These are phyloP conservation scores for Bipolaris gigantea DNA, from an alignment of 2,329 filamentous ascomycete species.

Conservation along the genomic window DNA sequence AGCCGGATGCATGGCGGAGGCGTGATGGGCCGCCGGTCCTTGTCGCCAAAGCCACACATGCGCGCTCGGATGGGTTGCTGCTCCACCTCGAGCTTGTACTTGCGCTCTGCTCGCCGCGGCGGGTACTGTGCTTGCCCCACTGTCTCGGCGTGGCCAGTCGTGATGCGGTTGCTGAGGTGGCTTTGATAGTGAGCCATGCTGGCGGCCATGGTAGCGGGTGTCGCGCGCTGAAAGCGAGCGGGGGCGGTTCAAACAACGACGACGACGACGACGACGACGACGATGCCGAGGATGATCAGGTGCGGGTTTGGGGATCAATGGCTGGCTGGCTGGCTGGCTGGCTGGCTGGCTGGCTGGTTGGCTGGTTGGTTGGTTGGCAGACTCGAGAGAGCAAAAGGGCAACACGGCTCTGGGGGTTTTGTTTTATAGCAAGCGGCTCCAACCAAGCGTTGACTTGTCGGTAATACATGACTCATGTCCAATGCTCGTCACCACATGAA, in stretches of 20 bases:
- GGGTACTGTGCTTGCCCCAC: background rate
- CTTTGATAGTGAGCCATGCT: conserved; percentile 36
- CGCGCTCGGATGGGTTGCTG: conserved; percentile 92
- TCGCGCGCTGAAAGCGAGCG: background rate
- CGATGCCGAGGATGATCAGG: background rate
- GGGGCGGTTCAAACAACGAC: background rate
- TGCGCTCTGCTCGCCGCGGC: background rate
- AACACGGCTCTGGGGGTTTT: background rate
- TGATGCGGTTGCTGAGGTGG: conserved; percentile 37
- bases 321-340: background rate
- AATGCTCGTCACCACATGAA: background rate
- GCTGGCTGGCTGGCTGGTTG: background rate
- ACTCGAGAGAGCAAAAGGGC: background rate
- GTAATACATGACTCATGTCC: background rate
- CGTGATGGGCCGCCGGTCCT: conserved; percentile 95
- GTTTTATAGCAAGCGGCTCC: conserved; percentile 1
- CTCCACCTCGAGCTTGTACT: conserved; percentile 69
- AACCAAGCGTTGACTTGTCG: background rate
- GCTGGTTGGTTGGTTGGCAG: background rate
- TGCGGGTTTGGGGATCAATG: background rate
- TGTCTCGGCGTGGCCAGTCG: background rate
- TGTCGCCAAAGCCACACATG: conserved; percentile 99
- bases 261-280: too few relatives aligned
- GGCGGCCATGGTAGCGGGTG: background rate
- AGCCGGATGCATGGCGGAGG: conserved; percentile 90